These are phyloP conservation scores for Lippia alba DNA, from an alignment of 305 asterid genomes.

Conservation along the genomic window DNA sequence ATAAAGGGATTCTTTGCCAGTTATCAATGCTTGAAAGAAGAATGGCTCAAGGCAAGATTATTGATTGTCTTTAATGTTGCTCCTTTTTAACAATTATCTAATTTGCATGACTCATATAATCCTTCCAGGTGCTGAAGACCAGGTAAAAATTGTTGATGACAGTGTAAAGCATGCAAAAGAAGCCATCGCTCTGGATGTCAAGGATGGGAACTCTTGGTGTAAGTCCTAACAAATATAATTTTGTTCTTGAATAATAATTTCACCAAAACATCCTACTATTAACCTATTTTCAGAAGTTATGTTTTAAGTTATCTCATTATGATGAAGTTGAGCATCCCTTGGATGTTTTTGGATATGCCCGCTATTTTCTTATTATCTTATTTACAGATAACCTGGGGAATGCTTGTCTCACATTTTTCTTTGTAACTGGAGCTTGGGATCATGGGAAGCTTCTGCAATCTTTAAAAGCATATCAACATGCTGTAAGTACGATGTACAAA, in stretches of 20 bases:
- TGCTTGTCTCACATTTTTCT: constrained; percentile 85
- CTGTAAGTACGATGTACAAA: constrained; percentile 57
- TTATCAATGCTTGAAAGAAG: constrained; percentile 94
- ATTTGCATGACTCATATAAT: constrained; percentile 36
- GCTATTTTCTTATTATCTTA: constrained; percentile 24
- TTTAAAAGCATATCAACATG: constrained; percentile 92
- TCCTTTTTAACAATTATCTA: constrained; percentile 26
- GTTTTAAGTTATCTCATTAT: constrained; percentile 7
- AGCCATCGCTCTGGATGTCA: constrained; percentile 83
- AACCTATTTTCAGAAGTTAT: constrained; percentile 14
- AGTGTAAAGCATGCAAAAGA: constrained; percentile 90
- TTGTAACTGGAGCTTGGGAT: constrained; percentile 90
- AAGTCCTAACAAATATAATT: constrained; percentile 36
- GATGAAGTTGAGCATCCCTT: constrained; percentile 23
- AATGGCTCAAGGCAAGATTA: constrained; percentile 81
- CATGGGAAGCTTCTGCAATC: constrained; percentile 75
- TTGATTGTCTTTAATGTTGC: constrained; percentile 29
- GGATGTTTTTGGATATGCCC: background rate
- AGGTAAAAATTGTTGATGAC: constrained; percentile 75
- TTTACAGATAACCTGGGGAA: constrained; percentile 87
- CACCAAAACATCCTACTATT: constrained; percentile 3
- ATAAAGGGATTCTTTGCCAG: constrained; percentile 84
- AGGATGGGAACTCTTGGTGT: constrained; percentile 98
- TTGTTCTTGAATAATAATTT: background rate
- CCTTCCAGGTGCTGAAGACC: constrained; percentile 76